Evolutionary conservation across 2,329 filamentous ascomycete genomes (phyloP).

Genomic region (Rasamsonia emersonii): DNA sequence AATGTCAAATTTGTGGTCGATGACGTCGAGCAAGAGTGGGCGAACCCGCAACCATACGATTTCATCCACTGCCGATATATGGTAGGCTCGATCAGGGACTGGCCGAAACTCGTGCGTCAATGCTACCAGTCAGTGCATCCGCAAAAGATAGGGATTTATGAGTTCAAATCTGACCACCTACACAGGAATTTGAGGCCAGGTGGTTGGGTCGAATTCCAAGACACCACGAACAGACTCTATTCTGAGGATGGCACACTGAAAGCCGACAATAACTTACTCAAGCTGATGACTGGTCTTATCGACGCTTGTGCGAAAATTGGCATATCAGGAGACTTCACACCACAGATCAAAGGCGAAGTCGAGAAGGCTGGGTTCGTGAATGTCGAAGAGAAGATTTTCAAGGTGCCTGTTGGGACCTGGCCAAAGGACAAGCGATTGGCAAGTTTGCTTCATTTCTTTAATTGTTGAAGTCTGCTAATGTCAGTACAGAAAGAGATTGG

Average conservation of each 20-base stretch:
- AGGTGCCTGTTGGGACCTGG: constrained; percentile 17
- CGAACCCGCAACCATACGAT: constrained; percentile 46
- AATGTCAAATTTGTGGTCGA: constrained; percentile 57
- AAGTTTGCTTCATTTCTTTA: not conserved
- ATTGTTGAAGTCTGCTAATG: constrained; percentile 7
- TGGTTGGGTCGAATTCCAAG: constrained; percentile 33
- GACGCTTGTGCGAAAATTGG: constrained; percentile 18
- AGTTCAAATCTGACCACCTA: too few species aligned
- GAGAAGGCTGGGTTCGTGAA: constrained; percentile 16
- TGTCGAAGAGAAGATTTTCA: constrained; percentile 15
- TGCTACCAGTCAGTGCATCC: too few species aligned
- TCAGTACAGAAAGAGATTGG: too few species aligned
- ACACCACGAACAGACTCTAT: constrained; percentile 18
- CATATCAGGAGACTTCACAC: constrained; percentile 8
- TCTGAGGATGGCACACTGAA: constrained; percentile 21
- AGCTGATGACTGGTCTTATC: constrained; percentile 17
- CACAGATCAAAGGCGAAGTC: constrained; percentile 8
- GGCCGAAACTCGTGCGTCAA: constrained; percentile 39
- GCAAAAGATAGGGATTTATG: constrained; percentile 8
- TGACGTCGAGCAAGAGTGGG: constrained; percentile 53
- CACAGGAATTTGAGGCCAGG: constrained; percentile 33
- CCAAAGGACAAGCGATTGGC: constrained; percentile 16
- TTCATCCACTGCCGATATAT: constrained; percentile 47
- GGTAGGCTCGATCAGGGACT: constrained; percentile 45
- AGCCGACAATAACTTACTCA: constrained; percentile 10